Evolutionary conservation across 257 asterid species (phyloP), one percentile per base, ranked within the genome.

Genomic region (Solanum appendiculatum): DNA sequence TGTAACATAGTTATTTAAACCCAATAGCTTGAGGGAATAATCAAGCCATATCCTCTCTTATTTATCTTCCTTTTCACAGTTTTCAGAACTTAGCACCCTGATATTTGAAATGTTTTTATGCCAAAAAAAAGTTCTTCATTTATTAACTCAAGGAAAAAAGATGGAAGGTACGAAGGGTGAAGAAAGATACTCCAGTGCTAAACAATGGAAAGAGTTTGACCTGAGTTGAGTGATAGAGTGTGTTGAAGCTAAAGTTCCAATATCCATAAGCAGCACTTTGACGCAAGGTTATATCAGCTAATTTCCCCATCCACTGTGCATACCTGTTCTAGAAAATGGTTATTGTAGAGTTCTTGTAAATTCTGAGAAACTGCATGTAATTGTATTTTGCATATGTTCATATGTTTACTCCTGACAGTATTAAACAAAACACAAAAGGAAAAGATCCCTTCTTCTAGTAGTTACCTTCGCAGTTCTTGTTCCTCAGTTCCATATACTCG

Each of bases 201-300:
- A 27, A 78, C 16, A 29, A 29, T 16, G 84, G 64, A 27, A 78
- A 87, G 90, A 87, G 86, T 85, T 90, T 80, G 73, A 97, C 99
- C 99, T 95, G 99, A 58, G 98, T 92, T 86, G 99, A 90, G 91
- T 96, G 99, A 90, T 95, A 97, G 46, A 97, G 93, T 69, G 93
- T 91, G 92, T 95, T 94, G 93, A 95, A 97, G 90, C 98, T 90
- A 89, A 95, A 92, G 92, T 92, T 97, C 99, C 99, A 97, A 84
- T 93, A 86, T 74, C 99, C 99, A 89, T 97, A 95, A 72, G 99
- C 98, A 92, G 99, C 98, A 92, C 98, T 95, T 86, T 97, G 99
- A 86, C 98, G 94, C 92, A 97, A 90, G 91, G 94, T 91, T 92
- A 94, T 86, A 89, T 93, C 91, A 77, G 99, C 97, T 92, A 97